A percentile compares a stretch with the other conserved stretches of the same genome.
Conservation (phyloP, 1,139 yeast species). For the Yamadazyma trypodendri region DNA sequence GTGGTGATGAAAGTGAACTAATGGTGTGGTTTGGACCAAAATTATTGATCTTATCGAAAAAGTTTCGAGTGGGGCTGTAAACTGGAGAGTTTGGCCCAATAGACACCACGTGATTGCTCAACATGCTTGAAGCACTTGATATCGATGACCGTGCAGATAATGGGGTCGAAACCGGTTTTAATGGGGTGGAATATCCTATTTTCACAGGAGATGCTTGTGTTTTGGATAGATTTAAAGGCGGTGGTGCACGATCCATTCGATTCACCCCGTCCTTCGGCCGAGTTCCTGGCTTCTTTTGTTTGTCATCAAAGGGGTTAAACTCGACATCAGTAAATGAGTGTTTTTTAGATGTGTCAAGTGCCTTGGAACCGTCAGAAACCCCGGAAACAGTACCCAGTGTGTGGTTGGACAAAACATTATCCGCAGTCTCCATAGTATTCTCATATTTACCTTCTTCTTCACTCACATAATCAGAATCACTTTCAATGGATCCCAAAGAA, state of each 20-base stretch:
- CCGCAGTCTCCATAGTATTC: too few relatives aligned
- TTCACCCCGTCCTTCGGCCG: not conserved
- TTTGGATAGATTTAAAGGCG: too few relatives aligned
- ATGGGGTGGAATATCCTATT: conserved; percentile 7
- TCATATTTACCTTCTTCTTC: too few relatives aligned
- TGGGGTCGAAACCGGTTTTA: conserved; percentile 13
- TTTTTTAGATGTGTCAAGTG: too few relatives aligned
- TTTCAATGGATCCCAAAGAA: conserved; percentile 27
- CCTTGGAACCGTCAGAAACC: too few relatives aligned
- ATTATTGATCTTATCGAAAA: conserved; percentile 16
- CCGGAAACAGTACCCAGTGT: too few relatives aligned
- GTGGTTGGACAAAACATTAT: too few relatives aligned
- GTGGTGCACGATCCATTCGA: conserved; percentile 12
- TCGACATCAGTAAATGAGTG: not conserved
- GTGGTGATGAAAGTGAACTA: conserved; percentile 32
- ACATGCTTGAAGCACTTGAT: conserved; percentile 8
- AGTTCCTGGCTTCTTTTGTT: not conserved
- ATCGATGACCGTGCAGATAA: conserved; percentile 13
- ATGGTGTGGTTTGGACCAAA: conserved; percentile 22
- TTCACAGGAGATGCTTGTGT: conserved; percentile 4
- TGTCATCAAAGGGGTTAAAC: not conserved
- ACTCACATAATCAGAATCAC: conserved; percentile 25
- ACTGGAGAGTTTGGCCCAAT: conserved; percentile 17
- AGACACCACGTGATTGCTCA: conserved; percentile 10
- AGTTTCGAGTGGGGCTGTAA: conserved; percentile 18